Percentiles rank a stretch among this genome's conserved stretches.
Conservation (phyloP, 768 basidiomycete species). For the Cyclocybe cylindracea region DNA sequence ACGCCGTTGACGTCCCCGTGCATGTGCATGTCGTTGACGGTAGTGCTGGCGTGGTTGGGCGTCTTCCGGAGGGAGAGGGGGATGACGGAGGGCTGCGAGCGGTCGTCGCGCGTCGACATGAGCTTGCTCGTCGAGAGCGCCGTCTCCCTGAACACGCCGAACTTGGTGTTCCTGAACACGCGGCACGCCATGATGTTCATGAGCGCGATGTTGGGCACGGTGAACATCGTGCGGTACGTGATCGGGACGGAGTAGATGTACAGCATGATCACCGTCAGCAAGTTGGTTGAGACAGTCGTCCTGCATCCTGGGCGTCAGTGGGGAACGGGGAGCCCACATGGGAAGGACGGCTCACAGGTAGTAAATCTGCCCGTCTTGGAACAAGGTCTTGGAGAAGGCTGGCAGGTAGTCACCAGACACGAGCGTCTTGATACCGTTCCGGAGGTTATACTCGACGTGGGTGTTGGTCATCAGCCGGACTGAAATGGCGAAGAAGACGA, state of each 20-base stretch:
- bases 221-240: constrained; percentile 13
- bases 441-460: neutral
- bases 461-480: constrained; percentile 17
- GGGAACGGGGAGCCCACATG: neutral
- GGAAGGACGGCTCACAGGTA: constrained; percentile 13
- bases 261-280: constrained; percentile 13
- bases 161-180: constrained; percentile 13
- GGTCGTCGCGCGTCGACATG: constrained; percentile 3
- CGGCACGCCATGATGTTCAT: constrained; percentile 20
- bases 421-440: constrained; percentile 2
- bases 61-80: constrained; percentile 7
- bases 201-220: constrained; percentile 12
- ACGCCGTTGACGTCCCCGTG: constrained; percentile 1
- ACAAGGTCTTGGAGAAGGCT: constrained; percentile 19
- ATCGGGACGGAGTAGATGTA: constrained; percentile 6
- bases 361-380: constrained; percentile 29
- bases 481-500: constrained; percentile 33
- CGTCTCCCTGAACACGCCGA: constrained; percentile 8
- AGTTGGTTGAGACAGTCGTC: constrained; percentile 6
- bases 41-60: neutral
- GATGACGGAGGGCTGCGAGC: neutral
- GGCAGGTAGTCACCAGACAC: constrained; percentile 22
- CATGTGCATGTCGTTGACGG: neutral
- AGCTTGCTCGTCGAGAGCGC: constrained; percentile 5
- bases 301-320: neutral